Conservation (phyloP, 2,329 filamentous ascomycete genomes). For the Paramyrothecium sp. region DNA sequence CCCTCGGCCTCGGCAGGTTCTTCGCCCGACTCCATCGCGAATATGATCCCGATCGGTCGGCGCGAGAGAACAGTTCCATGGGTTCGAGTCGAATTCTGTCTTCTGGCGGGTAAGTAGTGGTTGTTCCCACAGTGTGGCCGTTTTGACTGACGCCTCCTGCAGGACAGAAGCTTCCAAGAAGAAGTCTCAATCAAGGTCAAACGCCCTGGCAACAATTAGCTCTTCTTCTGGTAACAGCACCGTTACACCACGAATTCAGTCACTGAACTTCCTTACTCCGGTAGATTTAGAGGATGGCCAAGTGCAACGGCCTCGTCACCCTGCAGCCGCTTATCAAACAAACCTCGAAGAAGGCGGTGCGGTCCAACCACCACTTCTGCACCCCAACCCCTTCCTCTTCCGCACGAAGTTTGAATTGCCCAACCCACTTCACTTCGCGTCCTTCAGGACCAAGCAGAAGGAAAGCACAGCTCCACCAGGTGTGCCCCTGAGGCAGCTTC, state of each 20-base stretch:
- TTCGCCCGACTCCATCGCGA: constrained; percentile 40
- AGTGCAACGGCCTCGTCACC: not conserved
- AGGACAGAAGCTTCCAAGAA: not conserved
- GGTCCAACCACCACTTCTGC: constrained; percentile 10
- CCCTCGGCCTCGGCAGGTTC: constrained; percentile 38
- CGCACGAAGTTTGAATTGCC: constrained; percentile 27
- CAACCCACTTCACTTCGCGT: constrained; percentile 17
- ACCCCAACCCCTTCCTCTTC: constrained; percentile 31
- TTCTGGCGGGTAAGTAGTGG: too few species aligned
- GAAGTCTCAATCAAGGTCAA: not conserved
- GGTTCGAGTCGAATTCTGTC: constrained; percentile 15
- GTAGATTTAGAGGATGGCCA: constrained; percentile 1
- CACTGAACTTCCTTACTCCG: constrained; percentile 5
- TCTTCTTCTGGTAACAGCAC: not conserved
- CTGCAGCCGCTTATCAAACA: not conserved
- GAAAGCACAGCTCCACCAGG: not conserved
- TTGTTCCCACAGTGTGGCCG: too few species aligned
- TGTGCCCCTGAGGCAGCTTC: not conserved
- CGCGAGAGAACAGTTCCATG: constrained; percentile 13
- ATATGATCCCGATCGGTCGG: constrained; percentile 33
- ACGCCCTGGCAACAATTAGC: not conserved
- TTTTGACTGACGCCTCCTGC: not conserved
- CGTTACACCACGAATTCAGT: not conserved
- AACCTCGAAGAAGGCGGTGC: not conserved
- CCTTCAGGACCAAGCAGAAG: constrained; percentile 7